Conservation (phyloP, 73 alveolate species). For the Urostyla sp. region DNA sequence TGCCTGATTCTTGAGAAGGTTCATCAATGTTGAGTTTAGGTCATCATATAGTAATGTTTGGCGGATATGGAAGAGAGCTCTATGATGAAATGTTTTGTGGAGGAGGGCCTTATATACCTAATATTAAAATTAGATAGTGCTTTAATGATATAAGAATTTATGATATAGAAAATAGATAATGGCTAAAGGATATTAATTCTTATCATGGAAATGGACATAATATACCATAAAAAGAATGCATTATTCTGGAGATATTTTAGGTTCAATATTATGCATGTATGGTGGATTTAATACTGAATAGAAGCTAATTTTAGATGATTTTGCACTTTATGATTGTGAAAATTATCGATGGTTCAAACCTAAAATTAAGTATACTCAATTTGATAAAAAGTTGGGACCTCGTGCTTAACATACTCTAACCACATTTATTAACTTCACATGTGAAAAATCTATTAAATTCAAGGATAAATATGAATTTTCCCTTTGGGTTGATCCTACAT, state of each 20-base stretch:
- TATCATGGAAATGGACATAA: slow-evolving; percentile 15
- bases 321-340: slow-evolving; percentile 23
- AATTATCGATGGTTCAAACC: slow-evolving; percentile 27
- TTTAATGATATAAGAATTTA: slow-evolving; percentile 17
- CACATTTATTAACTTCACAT: not conserved
- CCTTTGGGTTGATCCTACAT: no score
- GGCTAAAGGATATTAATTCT: slow-evolving; percentile 45
- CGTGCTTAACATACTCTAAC: slow-evolving; percentile 51
- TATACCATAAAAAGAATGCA: slow-evolving; percentile 19
- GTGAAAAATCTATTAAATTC: not conserved
- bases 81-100: slow-evolving; percentile 49
- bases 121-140: slow-evolving; percentile 33
- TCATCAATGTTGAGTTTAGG: slow-evolving; percentile 31
- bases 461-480: no score
- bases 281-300: slow-evolving; percentile 51
- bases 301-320: slow-evolving; percentile 33
- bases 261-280: slow-evolving; percentile 25
- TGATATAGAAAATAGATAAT: slow-evolving; percentile 1
- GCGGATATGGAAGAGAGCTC: slow-evolving; percentile 45
- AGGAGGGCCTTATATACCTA: slow-evolving; percentile 35
- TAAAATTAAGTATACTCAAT: not conserved
- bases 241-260: slow-evolving; percentile 48
- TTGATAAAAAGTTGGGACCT: slow-evolving; percentile 24
- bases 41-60: slow-evolving; percentile 10
- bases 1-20: slow-evolving; percentile 45